phyloP scores from a whole-genome alignment of 345 rosid species.

The Camelina hispida region DNA sequence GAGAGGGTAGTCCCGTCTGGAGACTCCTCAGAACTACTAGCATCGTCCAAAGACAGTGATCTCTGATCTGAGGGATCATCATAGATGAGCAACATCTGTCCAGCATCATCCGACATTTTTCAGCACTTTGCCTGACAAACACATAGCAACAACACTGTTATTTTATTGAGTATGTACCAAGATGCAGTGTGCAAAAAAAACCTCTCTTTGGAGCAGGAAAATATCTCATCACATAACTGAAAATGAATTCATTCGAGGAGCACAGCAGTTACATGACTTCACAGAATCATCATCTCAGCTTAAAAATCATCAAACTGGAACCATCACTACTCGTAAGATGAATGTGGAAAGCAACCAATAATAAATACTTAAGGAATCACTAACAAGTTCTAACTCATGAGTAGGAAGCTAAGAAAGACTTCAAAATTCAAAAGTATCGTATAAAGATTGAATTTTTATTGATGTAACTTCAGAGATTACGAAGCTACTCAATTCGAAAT shows the following conservation, averaged over 20 bases:
- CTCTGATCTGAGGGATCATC: conserved; percentile 89
- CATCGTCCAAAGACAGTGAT: conserved; percentile 79
- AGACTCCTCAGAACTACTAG: conserved; percentile 87
- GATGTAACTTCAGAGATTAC: conserved; percentile 4
- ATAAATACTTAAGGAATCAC: conserved; percentile 4
- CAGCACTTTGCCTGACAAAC: conserved; percentile 35
- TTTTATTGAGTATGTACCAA: not conserved
- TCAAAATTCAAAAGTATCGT: conserved; percentile 1
- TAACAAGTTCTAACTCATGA: conserved; percentile 9
- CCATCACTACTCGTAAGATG: not conserved
- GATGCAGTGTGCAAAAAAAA: not conserved
- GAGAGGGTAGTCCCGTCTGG: conserved; percentile 77
- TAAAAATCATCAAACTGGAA: not conserved
- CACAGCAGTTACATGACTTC: not conserved
- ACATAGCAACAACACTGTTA: conserved; percentile 29
- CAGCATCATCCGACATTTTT: conserved; percentile 75
- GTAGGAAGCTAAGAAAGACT: conserved; percentile 1
- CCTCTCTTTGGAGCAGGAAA: conserved; percentile 14
- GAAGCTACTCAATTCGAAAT: conserved; percentile 24
- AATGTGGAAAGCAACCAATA: not conserved
- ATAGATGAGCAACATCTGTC: conserved; percentile 66
- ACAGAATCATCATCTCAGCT: not conserved
- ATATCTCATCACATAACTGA: conserved; percentile 9
- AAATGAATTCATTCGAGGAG: not conserved
- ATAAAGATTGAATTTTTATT: not conserved